phyloP scores from a whole-genome alignment of 164 flowering plant genomes.

The Piper betle region DNA sequence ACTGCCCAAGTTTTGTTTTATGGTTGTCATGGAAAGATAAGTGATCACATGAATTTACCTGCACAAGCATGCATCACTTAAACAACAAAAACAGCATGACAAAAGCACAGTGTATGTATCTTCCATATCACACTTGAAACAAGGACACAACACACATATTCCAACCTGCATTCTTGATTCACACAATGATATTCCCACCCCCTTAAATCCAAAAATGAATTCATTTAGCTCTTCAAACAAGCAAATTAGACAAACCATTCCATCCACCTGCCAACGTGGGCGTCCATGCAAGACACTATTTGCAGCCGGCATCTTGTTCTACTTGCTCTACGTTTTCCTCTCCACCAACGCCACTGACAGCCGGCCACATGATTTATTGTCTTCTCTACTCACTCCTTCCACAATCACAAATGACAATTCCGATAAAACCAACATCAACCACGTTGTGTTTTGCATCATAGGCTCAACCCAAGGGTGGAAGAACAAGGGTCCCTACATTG shows the following conservation, averaged over 20 bases:
- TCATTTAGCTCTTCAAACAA: neutral
- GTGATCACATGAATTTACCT: too few relatives aligned
- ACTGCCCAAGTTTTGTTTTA: too few relatives aligned
- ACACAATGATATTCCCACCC: too few relatives aligned
- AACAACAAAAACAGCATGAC: too few relatives aligned
- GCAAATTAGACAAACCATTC: neutral
- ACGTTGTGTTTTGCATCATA: constrained; percentile 43
- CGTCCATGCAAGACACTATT: constrained; percentile 5
- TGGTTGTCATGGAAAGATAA: too few relatives aligned
- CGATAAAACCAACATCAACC: constrained; percentile 14
- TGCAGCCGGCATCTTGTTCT: constrained; percentile 10
- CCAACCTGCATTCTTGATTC: too few relatives aligned
- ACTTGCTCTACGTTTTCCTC: constrained; percentile 7
- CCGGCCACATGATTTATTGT: constrained; percentile 6
- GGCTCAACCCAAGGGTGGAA: constrained; percentile 39
- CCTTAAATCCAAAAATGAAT: neutral
- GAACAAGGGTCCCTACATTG: constrained; percentile 26
- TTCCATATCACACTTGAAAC: too few relatives aligned
- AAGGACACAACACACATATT: too few relatives aligned
- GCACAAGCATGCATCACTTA: too few relatives aligned
- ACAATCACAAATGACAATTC: neutral
- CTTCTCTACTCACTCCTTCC: neutral
- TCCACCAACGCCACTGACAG: constrained; percentile 2
- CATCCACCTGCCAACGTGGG: neutral
- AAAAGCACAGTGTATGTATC: too few relatives aligned